These are phyloP conservation scores for Colletotrichum plurivorum DNA, from an alignment of 2,329 filamentous ascomycete species.

Conservation along the genomic window DNA sequence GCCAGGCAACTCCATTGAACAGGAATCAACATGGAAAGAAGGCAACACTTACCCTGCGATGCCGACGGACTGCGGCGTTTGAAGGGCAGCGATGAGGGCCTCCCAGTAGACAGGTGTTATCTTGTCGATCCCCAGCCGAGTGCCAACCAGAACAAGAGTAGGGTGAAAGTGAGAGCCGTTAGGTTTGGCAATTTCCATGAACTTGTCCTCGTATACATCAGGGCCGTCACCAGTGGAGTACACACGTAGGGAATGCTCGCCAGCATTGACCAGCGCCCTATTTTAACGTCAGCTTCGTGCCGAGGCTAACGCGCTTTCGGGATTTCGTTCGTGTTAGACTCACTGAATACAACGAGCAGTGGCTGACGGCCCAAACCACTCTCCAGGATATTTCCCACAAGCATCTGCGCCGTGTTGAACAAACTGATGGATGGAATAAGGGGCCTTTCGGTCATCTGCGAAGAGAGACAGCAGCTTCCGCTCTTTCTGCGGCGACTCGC, in stretches of 20 bases:
- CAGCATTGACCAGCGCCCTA: constrained; percentile 81
- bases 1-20: constrained; percentile 2
- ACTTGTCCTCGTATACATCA: constrained; percentile 92
- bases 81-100: constrained; percentile 86
- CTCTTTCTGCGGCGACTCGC: constrained; percentile 71
- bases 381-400: constrained; percentile 94
- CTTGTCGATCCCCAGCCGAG: constrained; percentile 91
- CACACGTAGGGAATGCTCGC: constrained; percentile 76
- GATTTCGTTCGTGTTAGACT: constrained; percentile 50
- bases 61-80: constrained; percentile 93
- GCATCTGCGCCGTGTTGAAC: constrained; percentile 87
- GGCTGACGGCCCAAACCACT: constrained; percentile 99
- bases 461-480: constrained; percentile 83
- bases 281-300: background rate
- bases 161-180: constrained; percentile 79
- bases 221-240: constrained; percentile 92
- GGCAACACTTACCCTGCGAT: constrained; percentile 83
- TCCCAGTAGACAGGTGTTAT: constrained; percentile 97
- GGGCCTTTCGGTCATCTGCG: constrained; percentile 86
- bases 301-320: constrained; percentile 15
- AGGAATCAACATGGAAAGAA: background rate
- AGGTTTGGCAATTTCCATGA: constrained; percentile 82
- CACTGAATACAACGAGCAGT: constrained; percentile 95
- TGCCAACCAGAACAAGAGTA: constrained; percentile 90
- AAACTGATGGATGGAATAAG: constrained; percentile 96